These are phyloP conservation scores for Moesziomyces sp. DNA, from an alignment of 1,284 basidiomycete genomes.

Conservation along the genomic window DNA sequence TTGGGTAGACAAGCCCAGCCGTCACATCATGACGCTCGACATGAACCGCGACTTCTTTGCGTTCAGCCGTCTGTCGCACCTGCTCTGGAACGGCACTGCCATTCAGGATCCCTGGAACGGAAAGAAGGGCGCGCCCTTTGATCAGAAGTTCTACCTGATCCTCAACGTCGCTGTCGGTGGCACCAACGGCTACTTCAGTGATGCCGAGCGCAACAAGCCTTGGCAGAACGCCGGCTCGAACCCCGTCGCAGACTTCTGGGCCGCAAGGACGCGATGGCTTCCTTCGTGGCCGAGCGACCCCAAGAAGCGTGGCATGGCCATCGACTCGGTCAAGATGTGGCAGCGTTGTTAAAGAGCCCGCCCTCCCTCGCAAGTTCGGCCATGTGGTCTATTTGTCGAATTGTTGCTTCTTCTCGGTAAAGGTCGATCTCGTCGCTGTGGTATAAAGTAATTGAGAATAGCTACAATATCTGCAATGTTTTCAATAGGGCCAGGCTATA, in stretches of 20 bases:
- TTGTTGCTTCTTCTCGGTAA: neutral
- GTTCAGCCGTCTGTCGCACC: conserved; percentile 77
- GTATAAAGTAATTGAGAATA: too few species aligned
- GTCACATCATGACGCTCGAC: conserved; percentile 72
- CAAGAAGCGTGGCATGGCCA: conserved; percentile 74
- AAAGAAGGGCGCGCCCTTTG: conserved; percentile 80
- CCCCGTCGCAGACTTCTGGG: conserved; percentile 71
- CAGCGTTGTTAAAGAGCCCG: conserved; percentile 54
- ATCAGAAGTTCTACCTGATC: conserved; percentile 85
- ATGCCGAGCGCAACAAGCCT: conserved; percentile 74
- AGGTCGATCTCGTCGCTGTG: neutral
- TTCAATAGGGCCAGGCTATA: too few species aligned
- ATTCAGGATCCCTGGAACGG: conserved; percentile 70
- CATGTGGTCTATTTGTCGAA: conserved; percentile 9
- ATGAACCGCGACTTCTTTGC: conserved; percentile 76
- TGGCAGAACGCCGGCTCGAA: conserved; percentile 30
- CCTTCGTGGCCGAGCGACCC: conserved; percentile 45
- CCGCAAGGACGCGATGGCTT: conserved; percentile 63
- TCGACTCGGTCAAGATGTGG: conserved; percentile 82
- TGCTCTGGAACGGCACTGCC: conserved; percentile 76
- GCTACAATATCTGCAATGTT: too few species aligned
- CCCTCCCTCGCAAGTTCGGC: neutral
- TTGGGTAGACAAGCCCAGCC: conserved; percentile 72
- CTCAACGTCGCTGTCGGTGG: conserved; percentile 83
- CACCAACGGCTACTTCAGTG: conserved; percentile 77